Evolutionary conservation across 768 basidiomycete species (phyloP).

Genomic region (Hortiboletus campestris): DNA sequence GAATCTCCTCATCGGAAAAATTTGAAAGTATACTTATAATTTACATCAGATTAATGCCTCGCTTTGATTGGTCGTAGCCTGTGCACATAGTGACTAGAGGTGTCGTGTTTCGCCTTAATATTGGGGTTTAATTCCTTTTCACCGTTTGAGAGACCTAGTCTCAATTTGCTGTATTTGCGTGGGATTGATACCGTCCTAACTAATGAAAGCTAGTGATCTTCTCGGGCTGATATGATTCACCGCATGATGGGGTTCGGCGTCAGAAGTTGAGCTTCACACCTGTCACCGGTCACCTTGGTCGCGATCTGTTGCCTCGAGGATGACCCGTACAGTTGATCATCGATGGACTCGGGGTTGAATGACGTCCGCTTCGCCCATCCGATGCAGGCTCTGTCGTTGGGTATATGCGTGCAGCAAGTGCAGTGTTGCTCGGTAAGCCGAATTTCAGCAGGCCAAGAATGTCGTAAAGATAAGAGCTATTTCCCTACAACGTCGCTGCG

Average conservation of each 20-base stretch:
- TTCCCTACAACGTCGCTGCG: too few species aligned
- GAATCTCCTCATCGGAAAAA: slow-evolving; percentile 85
- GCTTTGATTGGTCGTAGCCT: background rate
- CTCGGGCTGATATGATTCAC: too few species aligned
- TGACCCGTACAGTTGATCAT: background rate
- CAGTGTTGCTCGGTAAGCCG: background rate
- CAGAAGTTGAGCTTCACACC: too few species aligned
- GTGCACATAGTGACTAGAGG: background rate
- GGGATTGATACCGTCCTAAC: background rate
- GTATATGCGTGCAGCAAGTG: background rate
- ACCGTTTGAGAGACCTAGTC: background rate
- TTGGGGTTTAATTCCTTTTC: too few species aligned
- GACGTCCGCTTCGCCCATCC: too few species aligned
- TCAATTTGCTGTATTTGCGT: background rate
- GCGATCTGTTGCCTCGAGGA: slow-evolving; percentile 1
- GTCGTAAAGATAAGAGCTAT: too few species aligned
- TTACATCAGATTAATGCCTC: background rate
- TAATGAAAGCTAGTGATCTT: background rate
- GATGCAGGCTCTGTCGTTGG: background rate
- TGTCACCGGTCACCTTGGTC: background rate
- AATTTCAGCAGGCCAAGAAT: background rate
- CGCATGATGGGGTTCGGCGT: too few species aligned
- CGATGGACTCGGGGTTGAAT: background rate
- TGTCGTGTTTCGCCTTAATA: background rate
- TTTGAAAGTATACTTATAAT: slow-evolving; percentile 40